Percentiles rank a stretch among this genome's conserved stretches.
Evolutionary conservation across 805 yeast species (phyloP).

Genomic region (Saccharomycopsis selenospora): DNA sequence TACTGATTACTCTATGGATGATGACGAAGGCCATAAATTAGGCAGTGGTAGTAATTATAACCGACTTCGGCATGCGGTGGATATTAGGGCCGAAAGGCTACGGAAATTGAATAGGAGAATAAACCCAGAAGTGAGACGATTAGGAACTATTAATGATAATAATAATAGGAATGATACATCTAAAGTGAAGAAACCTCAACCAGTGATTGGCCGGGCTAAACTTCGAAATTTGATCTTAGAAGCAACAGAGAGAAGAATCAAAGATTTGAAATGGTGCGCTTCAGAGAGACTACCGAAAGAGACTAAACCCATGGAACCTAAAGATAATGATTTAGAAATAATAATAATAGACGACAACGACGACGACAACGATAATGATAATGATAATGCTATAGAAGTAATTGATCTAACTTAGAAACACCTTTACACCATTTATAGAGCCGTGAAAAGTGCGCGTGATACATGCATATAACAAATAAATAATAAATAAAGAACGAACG

Average conservation of each 20-base stretch:
- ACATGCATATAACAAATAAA: too few species aligned
- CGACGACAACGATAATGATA: slow-evolving; percentile 14
- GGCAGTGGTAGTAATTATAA: slow-evolving; percentile 32
- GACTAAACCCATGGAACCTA: slow-evolving; percentile 29
- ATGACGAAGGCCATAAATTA: slow-evolving; percentile 37
- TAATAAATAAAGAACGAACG: too few species aligned
- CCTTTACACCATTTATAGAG: too few species aligned
- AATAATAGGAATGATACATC: slow-evolving; percentile 21
- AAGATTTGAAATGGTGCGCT: slow-evolving; percentile 46
- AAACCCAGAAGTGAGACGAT: slow-evolving; percentile 34
- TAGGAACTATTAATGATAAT: slow-evolving; percentile 27
- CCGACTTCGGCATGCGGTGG: slow-evolving; percentile 19
- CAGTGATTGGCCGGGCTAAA: slow-evolving; percentile 17
- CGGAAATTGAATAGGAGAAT: slow-evolving; percentile 35
- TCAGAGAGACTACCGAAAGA: slow-evolving; percentile 22
- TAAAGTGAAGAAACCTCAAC: slow-evolving; percentile 19
- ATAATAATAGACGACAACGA: slow-evolving; percentile 26
- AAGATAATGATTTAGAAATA: slow-evolving; percentile 38
- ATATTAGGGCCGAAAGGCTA: slow-evolving; percentile 34
- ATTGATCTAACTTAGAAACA: slow-evolving; percentile 5
- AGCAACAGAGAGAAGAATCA: slow-evolving; percentile 57
- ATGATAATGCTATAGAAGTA: slow-evolving; percentile 24
- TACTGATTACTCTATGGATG: slow-evolving; percentile 45
- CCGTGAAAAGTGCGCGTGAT: too few species aligned
- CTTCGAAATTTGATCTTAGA: slow-evolving; percentile 41